These are phyloP conservation scores for Penicillium sp. DNA, from an alignment of 2,329 filamentous ascomycete genomes.

Conservation along the genomic window DNA sequence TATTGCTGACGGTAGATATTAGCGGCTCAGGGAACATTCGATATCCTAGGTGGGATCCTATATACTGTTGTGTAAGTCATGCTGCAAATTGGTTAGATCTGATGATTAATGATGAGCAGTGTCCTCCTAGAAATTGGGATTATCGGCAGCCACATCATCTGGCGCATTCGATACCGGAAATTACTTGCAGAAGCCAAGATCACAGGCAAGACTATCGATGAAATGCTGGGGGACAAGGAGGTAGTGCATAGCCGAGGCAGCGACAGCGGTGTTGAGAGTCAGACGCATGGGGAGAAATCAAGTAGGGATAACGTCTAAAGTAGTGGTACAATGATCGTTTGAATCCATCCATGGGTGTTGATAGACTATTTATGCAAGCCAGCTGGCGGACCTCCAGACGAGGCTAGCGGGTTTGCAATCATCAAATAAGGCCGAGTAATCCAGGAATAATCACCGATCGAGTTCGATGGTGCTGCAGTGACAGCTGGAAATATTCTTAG, in stretches of 20 bases:
- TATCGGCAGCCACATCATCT: slow-evolving; percentile 63
- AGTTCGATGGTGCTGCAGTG: background rate
- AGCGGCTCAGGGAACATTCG: slow-evolving; percentile 66
- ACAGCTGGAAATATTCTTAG: background rate
- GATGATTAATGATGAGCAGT: slow-evolving; percentile 38
- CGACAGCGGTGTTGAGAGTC: slow-evolving; percentile 12
- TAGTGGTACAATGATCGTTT: background rate
- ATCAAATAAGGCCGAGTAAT: background rate
- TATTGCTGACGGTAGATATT: slow-evolving; percentile 22
- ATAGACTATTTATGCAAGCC: background rate
- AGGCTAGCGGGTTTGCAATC: background rate
- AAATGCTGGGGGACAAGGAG: slow-evolving; percentile 45
- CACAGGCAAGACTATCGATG: slow-evolving; percentile 60
- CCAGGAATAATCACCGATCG: background rate
- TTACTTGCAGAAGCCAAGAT: slow-evolving; percentile 58
- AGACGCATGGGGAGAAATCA: background rate
- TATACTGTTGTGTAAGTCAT: slow-evolving; percentile 63
- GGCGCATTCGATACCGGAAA: slow-evolving; percentile 60
- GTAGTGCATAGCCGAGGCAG: slow-evolving; percentile 4
- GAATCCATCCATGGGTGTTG: background rate
- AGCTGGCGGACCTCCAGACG: background rate
- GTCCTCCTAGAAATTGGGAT: slow-evolving; percentile 65
- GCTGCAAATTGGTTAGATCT: background rate
- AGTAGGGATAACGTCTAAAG: background rate
- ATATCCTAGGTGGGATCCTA: slow-evolving; percentile 63